Base-by-base conservation (phyloP, 345 rosid genomes). In the Garcia nutans region DNA sequence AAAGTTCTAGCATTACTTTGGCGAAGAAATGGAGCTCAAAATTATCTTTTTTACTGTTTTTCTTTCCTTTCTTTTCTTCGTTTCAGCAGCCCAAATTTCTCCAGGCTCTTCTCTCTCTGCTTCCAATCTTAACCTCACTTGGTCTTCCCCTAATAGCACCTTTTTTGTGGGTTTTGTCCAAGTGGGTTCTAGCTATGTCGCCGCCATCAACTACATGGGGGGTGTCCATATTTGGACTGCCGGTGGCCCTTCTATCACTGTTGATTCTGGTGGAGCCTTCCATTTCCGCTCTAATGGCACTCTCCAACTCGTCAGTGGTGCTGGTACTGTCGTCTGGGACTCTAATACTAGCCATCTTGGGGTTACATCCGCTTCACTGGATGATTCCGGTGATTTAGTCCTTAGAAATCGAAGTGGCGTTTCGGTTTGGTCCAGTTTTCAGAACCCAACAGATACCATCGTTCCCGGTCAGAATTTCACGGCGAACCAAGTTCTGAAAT, bases 371-470 rank as follows among this genome's bases (percentile, higher is more conserved):
- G 92, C 90, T 26, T 63, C 88, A 0, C 73, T 92, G 37, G 84
- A 88, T 13, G 89, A 87, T 66, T 79, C 81, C 1, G 93, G 97
- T 54, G 82, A 86, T 49, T 77, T 90, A 20, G 59, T 60, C 59
- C 86, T 92, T 8, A 56, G 72, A 1, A 73, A 67, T 5, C 58
- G 49, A 37, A 74, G 57, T 65, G 64, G 56, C 20, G 37, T 6
- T 9, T 2, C 71, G 2, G 77, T 86, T 13, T 92, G 97, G 97
- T 90, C 93, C n/a, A 82, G 87, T 26, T 92, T 92, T 70, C 76
- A 81, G 10, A n/a, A 85, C 45, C 91, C 94, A 0, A 79, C 80
- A 0, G 82, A 87, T 72, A 80, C 88, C 0, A 47, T 89, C 50
- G 82, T 90, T 12, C 91, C 86, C 2, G 70, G 81, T 31, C 97